Evolutionary conservation across 164 flowering plant genomes (phyloP).

Genomic region (Sedum album): DNA sequence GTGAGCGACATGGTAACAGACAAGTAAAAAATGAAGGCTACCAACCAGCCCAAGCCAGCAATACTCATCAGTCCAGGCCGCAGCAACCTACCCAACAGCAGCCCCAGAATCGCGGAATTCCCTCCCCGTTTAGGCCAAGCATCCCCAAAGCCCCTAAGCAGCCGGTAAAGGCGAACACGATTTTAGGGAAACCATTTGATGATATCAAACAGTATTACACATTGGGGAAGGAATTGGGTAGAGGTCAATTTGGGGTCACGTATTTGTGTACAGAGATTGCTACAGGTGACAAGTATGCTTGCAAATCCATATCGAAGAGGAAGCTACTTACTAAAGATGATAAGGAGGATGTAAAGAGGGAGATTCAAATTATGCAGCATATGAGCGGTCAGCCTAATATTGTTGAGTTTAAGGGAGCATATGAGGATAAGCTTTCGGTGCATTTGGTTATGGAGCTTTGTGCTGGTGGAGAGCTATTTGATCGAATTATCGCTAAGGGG

Average conservation of each 20-base stretch:
- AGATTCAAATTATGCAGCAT: constrained; percentile 93
- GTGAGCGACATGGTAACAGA: background rate
- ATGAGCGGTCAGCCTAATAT: constrained; percentile 81
- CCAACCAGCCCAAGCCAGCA: background rate
- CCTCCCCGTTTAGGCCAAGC: constrained; percentile 11
- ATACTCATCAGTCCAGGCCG: constrained; percentile 14
- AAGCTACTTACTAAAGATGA: constrained; percentile 65
- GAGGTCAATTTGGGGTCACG: constrained; percentile 94
- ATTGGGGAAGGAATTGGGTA: constrained; percentile 76
- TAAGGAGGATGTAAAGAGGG: constrained; percentile 81
- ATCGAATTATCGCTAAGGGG: constrained; percentile 84
- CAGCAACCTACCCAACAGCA: constrained; percentile 12
- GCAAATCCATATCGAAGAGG: constrained; percentile 81
- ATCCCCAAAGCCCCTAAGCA: constrained; percentile 22
- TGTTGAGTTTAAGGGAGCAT: constrained; percentile 88
- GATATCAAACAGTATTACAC: constrained; percentile 51
- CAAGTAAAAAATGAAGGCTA: background rate
- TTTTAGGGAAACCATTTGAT: constrained; percentile 66
- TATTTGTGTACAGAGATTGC: constrained; percentile 66
- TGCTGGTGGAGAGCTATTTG: constrained; percentile 91
- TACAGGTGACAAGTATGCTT: constrained; percentile 56
- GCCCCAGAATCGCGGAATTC: constrained; percentile 14
- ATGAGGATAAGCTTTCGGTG: constrained; percentile 78
- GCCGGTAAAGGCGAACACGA: constrained; percentile 35
- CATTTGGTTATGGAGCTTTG: constrained; percentile 91